Evolutionary conservation across 1,139 yeast species (phyloP).

Genomic region (Hanseniaspora gamundiae): DNA sequence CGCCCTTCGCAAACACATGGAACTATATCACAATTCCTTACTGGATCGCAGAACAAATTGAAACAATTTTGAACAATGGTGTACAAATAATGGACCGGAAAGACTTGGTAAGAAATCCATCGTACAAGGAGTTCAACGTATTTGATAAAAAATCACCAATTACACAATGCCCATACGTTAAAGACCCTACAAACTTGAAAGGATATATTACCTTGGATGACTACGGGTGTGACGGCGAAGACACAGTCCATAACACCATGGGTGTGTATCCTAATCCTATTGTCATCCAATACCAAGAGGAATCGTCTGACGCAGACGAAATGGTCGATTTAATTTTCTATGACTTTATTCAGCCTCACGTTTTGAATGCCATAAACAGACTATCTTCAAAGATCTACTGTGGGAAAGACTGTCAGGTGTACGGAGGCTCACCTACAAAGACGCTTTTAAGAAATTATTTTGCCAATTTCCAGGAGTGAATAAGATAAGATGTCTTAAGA

Average conservation of each 20-base stretch:
- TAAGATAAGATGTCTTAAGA: background rate
- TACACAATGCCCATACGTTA: slow-evolving; percentile 20
- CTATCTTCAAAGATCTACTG: slow-evolving; percentile 20
- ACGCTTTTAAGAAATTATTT: slow-evolving; percentile 33
- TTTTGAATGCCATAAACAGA: slow-evolving; percentile 42
- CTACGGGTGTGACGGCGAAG: slow-evolving; percentile 78
- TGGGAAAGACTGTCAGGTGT: slow-evolving; percentile 25
- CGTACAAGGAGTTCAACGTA: background rate
- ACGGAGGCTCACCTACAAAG: slow-evolving; percentile 44
- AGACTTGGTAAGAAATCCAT: background rate
- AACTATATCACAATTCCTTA: slow-evolving; percentile 23
- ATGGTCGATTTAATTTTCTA: slow-evolving; percentile 63
- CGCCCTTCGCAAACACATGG: slow-evolving; percentile 85
- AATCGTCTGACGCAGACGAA: slow-evolving; percentile 17
- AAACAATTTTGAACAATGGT: slow-evolving; percentile 4
- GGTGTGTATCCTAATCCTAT: slow-evolving; percentile 56
- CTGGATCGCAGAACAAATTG: slow-evolving; percentile 5
- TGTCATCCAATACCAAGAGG: slow-evolving; percentile 42
- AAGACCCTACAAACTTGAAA: slow-evolving; percentile 16
- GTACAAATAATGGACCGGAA: slow-evolving; percentile 5
- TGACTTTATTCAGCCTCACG: slow-evolving; percentile 56
- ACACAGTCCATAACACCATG: slow-evolving; percentile 62
- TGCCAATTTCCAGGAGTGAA: background rate
- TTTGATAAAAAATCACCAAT: background rate
- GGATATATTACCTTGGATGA: slow-evolving; percentile 84